Conservation (phyloP, 1,139 yeast genomes). For the Suhomyces bribrorum region DNA sequence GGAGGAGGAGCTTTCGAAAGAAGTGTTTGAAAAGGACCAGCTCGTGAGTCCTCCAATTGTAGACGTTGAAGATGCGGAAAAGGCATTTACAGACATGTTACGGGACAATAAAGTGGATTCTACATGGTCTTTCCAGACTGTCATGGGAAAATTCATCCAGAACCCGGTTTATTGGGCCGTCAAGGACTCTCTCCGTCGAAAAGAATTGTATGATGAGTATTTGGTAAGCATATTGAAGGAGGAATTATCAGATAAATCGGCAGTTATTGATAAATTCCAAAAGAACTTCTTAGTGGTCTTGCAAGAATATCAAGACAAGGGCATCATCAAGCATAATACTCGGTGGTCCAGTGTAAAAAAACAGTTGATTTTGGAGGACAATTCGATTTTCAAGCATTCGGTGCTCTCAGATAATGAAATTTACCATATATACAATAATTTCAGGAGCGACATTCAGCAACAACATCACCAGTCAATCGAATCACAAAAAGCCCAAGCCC, state of each 20-base stretch:
- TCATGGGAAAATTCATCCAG: conserved; percentile 58
- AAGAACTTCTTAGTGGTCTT: conserved; percentile 55
- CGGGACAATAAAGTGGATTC: conserved; percentile 59
- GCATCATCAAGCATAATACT: conserved; percentile 55
- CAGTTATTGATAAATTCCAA: conserved; percentile 56
- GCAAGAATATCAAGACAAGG: conserved; percentile 29
- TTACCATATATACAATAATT: conserved; percentile 52
- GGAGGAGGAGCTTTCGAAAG: conserved; percentile 16
- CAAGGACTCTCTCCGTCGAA: conserved; percentile 60
- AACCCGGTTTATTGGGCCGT: conserved; percentile 74
- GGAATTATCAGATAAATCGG: conserved; percentile 54
- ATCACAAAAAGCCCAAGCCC: conserved; percentile 48
- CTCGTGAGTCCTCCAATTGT: conserved; percentile 19
- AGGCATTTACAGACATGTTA: conserved; percentile 54
- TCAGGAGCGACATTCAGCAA: conserved; percentile 40
- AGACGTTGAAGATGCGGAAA: conserved; percentile 38
- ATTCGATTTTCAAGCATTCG: conserved; percentile 64
- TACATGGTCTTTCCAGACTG: conserved; percentile 73
- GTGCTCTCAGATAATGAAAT: conserved; percentile 61
- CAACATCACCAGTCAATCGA: conserved; percentile 35
- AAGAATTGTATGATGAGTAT: conserved; percentile 65
- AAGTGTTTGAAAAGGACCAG: conserved; percentile 10
- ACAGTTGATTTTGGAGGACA: conserved; percentile 53
- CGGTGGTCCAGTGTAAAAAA: conserved; percentile 64
- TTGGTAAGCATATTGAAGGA: conserved; percentile 55